These are phyloP conservation scores for Cryptococcus maquisensis DNA, from an alignment of 1,284 basidiomycete genomes.

Conservation along the genomic window DNA sequence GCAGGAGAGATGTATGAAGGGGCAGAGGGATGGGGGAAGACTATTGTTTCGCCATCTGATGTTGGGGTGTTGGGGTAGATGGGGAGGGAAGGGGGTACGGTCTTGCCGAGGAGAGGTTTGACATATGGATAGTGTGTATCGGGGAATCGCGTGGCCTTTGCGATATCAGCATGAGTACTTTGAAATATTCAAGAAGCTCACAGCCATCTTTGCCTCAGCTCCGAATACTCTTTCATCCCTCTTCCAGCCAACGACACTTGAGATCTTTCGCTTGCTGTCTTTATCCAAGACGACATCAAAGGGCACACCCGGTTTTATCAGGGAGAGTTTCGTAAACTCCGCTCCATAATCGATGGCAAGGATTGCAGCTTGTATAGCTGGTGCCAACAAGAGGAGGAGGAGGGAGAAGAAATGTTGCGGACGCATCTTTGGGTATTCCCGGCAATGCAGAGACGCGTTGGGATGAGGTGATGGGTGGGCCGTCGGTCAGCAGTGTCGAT, in stretches of 20 bases:
- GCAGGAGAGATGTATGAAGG: constrained; percentile 59
- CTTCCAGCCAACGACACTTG: constrained; percentile 82
- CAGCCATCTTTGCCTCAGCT: constrained; percentile 77
- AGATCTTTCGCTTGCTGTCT: constrained; percentile 95
- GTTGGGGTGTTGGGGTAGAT: constrained; percentile 48
- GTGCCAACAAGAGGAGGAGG: constrained; percentile 34
- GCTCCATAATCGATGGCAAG: constrained; percentile 94
- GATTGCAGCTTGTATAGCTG: constrained; percentile 52
- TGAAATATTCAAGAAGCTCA: constrained; percentile 50
- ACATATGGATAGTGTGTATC: constrained; percentile 78
- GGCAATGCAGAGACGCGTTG: neutral
- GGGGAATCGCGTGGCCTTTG: constrained; percentile 83
- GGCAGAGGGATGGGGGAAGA: constrained; percentile 66
- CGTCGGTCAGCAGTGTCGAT: neutral
- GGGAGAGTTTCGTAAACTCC: constrained; percentile 91
- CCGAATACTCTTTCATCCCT: constrained; percentile 82
- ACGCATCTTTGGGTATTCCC: constrained; percentile 17
- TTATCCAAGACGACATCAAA: constrained; percentile 95
- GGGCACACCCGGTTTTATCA: constrained; percentile 92
- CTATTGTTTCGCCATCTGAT: constrained; percentile 52
- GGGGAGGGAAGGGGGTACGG: constrained; percentile 49
- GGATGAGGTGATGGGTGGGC: neutral
- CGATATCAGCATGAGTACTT: constrained; percentile 1
- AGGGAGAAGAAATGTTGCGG: constrained; percentile 20
- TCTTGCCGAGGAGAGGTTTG: constrained; percentile 74